Conservation (phyloP, 139 green algal species). For the Haematococcus sp. region DNA sequence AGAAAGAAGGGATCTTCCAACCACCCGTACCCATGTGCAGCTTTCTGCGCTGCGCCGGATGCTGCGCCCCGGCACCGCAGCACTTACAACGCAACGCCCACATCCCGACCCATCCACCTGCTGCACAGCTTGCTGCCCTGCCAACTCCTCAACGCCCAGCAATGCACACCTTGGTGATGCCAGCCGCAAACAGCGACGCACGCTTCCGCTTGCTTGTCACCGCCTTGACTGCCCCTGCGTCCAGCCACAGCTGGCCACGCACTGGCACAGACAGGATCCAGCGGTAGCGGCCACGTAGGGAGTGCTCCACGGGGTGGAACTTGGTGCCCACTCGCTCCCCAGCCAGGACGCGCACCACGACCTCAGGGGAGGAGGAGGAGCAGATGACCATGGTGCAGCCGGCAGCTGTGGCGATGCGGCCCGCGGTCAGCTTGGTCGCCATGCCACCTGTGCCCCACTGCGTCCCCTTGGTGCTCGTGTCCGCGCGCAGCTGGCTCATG, state of each 20-base stretch:
- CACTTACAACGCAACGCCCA: too few species aligned
- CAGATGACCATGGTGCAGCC: constrained; percentile 79
- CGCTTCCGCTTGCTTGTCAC: constrained; percentile 62
- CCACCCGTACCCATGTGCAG: too few species aligned
- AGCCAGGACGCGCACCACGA: constrained; percentile 49
- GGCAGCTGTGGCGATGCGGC: constrained; percentile 81
- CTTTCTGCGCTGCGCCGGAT: too few species aligned
- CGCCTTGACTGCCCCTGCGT: constrained; percentile 69
- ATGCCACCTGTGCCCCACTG: constrained; percentile 93
- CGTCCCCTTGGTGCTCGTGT: constrained; percentile 48
- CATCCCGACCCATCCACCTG: too few species aligned
- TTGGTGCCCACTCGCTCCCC: constrained; percentile 40
- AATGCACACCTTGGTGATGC: constrained; percentile 52
- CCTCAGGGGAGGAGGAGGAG: constrained; percentile 37
- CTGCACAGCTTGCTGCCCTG: too few species aligned
- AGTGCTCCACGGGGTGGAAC: constrained; percentile 55
- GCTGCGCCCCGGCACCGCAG: too few species aligned
- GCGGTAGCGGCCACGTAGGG: constrained; percentile 70
- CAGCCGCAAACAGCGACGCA: constrained; percentile 72
- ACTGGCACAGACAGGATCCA: constrained; percentile 73
- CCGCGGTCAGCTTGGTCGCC: constrained; percentile 92
- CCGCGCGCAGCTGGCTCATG: background rate
- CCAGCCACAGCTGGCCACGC: constrained; percentile 51
- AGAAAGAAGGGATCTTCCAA: too few species aligned
- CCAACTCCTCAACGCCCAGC: too few species aligned